Evolutionary conservation across 805 yeast genomes (phyloP), one percentile per base, ranked within the genome.

Genomic region (Candida tammaniensis): DNA sequence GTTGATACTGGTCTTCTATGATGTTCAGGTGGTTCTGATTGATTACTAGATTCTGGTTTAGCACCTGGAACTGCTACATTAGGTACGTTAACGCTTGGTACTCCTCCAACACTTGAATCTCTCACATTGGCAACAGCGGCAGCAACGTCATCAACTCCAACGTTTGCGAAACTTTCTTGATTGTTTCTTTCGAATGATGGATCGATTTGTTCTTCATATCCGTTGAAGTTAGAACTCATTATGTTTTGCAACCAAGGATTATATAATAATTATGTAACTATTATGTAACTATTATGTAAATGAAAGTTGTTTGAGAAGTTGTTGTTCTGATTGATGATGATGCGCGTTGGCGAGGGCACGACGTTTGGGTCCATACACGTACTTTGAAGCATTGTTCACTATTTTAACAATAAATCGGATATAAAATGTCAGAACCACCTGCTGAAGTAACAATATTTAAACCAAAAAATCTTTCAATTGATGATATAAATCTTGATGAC

Each of bases 1-100:
- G 70, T 73, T 15, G 80, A 71, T 27, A 82, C 61, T 12, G 73
- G 70, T 36, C 75, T 33, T 29, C 38, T 33, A 23, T 22, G 18
- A 11, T 5, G n/a, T 10, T 14, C 22, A 13, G 24, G 18, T 18
- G 30, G 30, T n/a, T 12, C 30, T 13, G 20, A 38, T 38, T 20
- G 42, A 36, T 21, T 39, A n/a, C n/a, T n/a, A n/a, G n/a, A n/a
- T n/a, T n/a, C 34, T 16, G 42, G 33, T n/a, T 33, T 38, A n/a
- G 39, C 38, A 16, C 33, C 22, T 13, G 32, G 32, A 11, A 30
- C 21, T 4, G 32, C 39, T 15, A 36, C 38, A 14, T 21, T 24
- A 8, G 32, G 38, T 16, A 29, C 18, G 4, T 22, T 8, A 13
- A 33, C 31, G 11, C 23, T 26, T 4, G 31, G 36, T 21, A 33